phyloP scores from a whole-genome alignment of 768 basidiomycete species.

The Suillus americanus region DNA sequence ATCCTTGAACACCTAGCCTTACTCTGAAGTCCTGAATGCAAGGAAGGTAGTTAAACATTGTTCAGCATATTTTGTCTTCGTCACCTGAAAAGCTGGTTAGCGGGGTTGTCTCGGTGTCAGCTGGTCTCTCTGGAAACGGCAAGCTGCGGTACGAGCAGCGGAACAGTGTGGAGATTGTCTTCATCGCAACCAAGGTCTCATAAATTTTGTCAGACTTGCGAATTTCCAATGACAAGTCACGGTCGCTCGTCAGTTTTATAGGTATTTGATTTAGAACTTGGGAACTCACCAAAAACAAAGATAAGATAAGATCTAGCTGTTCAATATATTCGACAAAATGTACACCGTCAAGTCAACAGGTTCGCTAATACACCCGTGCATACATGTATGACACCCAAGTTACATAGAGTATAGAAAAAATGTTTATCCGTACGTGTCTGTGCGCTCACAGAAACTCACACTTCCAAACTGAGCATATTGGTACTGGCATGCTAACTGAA shows the following conservation, averaged over 20 bases:
- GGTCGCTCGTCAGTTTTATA: neutral
- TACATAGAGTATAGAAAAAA: neutral
- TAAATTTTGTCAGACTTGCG: neutral
- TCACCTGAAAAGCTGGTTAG: neutral
- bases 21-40: no score
- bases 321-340: neutral
- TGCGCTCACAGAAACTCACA: neutral
- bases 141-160: neutral
- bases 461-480: neutral
- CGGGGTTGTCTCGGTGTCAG: neutral
- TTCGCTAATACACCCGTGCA: neutral
- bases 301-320: neutral
- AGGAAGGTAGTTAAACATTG: neutral
- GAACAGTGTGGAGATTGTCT: neutral
- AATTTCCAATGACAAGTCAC: neutral
- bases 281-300: neutral
- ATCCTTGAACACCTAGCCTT: neutral
- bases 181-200: conserved; percentile 7
- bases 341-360: neutral
- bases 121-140: conserved; percentile 8
- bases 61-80: neutral
- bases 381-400: neutral
- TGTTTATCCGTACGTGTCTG: neutral
- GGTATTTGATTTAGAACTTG: neutral
- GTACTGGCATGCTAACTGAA: neutral